Percentiles rank a stretch among this genome's conserved stretches.
Evolutionary conservation across 805 yeast genomes (phyloP).

Genomic region (Pichia ethanolica): DNA sequence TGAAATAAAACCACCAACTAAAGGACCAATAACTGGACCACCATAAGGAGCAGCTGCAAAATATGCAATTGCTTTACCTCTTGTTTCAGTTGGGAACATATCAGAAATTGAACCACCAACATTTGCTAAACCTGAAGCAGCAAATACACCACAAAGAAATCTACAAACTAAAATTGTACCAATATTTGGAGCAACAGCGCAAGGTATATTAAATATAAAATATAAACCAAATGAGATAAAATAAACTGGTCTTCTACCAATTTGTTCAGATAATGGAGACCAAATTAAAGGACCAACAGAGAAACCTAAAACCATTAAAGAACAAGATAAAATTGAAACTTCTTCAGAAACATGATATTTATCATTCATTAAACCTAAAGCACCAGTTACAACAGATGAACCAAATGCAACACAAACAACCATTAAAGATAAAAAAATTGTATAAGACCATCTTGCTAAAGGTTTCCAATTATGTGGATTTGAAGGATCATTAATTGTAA

Average conservation of each 20-base stretch:
- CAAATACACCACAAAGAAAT: conserved; percentile 80
- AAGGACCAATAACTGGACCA: conserved; percentile 87
- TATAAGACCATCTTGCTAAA: conserved; percentile 52
- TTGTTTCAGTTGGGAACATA: conserved; percentile 69
- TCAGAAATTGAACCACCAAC: conserved; percentile 93
- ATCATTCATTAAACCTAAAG: conserved; percentile 58
- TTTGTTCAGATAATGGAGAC: conserved; percentile 83
- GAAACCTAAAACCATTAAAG: conserved; percentile 85
- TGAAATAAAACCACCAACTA: conserved; percentile 80
- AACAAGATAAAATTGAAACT: conserved; percentile 73
- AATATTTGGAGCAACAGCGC: conserved; percentile 77
- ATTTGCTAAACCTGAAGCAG: conserved; percentile 74
- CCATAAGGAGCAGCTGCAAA: conserved; percentile 90
- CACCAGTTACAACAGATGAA: conserved; percentile 85
- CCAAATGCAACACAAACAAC: conserved; percentile 92
- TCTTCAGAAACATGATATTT: conserved; percentile 65
- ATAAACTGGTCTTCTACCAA: conserved; percentile 82
- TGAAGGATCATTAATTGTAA: conserved; percentile 69
- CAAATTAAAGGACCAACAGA: conserved; percentile 81
- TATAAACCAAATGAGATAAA: conserved; percentile 68
- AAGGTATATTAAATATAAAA: conserved; percentile 76
- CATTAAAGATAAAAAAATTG: conserved; percentile 57
- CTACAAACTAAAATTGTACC: conserved; percentile 77
- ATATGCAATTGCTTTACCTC: conserved; percentile 86
- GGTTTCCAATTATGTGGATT: conserved; percentile 84